Conservation (phyloP, 768 basidiomycete species). For the Hortiboletus campestris region DNA sequence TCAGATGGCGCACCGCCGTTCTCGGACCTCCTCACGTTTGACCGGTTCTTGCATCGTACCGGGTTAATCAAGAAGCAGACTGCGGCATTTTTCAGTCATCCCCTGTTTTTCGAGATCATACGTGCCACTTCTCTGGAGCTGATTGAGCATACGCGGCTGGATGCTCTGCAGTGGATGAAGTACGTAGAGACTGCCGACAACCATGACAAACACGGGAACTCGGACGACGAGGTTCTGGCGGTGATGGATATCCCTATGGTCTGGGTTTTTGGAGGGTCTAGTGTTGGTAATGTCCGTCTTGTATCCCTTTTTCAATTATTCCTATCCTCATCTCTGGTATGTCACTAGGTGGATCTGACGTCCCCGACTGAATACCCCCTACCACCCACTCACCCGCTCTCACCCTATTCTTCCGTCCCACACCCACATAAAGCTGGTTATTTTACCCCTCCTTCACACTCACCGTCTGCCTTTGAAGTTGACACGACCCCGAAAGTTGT, state of each 20-base stretch:
- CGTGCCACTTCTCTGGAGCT: slow-evolving; percentile 7
- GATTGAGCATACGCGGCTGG: background rate
- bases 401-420: slow-evolving; percentile 17
- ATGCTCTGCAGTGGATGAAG: slow-evolving; percentile 27
- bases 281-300: slow-evolving; percentile 29
- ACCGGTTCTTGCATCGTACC: slow-evolving; percentile 48
- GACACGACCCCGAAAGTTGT: slow-evolving; percentile 9
- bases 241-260: slow-evolving; percentile 2
- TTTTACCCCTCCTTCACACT: background rate
- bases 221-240: background rate
- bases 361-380: slow-evolving; percentile 39
- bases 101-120: slow-evolving; percentile 45
- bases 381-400: slow-evolving; percentile 20
- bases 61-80: slow-evolving; percentile 38
- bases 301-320: background rate
- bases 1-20: slow-evolving; percentile 36
- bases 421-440: slow-evolving; percentile 16
- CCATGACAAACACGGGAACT: background rate
- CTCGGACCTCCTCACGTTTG: slow-evolving; percentile 40
- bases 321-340: background rate
- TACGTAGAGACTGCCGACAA: background rate
- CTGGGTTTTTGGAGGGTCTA: slow-evolving; percentile 20
- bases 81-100: slow-evolving; percentile 36
- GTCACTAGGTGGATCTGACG: slow-evolving; percentile 32
- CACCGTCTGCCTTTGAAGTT: background rate